Conservation (phyloP, 2,329 filamentous ascomycete genomes). For the Xylaria sp. region DNA sequence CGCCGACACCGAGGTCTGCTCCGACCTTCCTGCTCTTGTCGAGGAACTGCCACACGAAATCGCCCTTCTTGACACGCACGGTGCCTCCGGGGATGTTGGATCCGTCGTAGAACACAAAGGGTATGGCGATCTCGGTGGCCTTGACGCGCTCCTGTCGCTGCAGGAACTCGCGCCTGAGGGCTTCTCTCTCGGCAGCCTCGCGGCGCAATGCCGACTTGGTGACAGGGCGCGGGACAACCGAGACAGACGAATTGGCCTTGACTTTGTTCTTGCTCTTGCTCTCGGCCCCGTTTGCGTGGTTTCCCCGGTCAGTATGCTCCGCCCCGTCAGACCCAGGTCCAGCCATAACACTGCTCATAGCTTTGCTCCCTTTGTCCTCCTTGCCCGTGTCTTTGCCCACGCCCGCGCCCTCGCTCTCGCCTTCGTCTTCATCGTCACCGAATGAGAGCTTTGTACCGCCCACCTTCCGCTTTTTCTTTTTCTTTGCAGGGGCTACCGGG, state of each 20-base stretch:
- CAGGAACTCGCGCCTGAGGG: constrained; percentile 82
- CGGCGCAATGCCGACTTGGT: constrained; percentile 80
- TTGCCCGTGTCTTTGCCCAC: neutral
- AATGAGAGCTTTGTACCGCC: constrained; percentile 69
- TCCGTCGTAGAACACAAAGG: constrained; percentile 97
- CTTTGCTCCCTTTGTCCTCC: neutral
- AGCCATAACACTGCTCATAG: neutral
- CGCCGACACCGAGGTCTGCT: constrained; percentile 81
- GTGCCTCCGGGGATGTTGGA: constrained; percentile 87
- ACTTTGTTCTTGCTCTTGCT: constrained; percentile 59
- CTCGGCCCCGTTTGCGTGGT: neutral
- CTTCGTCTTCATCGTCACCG: constrained; percentile 72
- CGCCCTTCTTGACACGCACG: constrained; percentile 91
- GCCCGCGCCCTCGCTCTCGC: constrained; percentile 59
- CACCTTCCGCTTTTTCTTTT: constrained; percentile 57
- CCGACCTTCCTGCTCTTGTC: constrained; percentile 93
- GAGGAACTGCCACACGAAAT: constrained; percentile 91
- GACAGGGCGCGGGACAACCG: constrained; percentile 72
- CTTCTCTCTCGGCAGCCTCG: constrained; percentile 79
- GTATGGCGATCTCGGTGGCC: constrained; percentile 87
- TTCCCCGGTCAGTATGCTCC: neutral
- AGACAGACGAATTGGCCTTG: constrained; percentile 70
- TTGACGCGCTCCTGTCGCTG: constrained; percentile 87
- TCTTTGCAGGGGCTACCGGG: constrained; percentile 53
- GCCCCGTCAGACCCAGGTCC: too few relatives aligned